Conservation (phyloP, 257 asterid genomes). For the Solanum clarkiae region DNA sequence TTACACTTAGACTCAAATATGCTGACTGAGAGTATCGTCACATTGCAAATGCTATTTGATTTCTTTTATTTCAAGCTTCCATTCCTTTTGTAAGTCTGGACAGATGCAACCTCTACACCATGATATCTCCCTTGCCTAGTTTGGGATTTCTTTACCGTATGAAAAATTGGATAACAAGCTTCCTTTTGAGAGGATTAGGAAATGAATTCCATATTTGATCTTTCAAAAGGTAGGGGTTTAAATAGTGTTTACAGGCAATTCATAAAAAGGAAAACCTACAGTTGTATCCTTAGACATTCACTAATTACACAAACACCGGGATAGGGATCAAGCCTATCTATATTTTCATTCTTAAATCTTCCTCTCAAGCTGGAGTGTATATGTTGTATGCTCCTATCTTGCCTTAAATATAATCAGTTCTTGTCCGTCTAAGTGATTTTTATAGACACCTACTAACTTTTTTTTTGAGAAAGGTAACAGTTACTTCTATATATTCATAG, state of each 20-base stretch:
- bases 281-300: background rate
- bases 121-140: background rate
- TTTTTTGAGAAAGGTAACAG: too few species aligned
- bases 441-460: background rate
- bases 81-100: background rate
- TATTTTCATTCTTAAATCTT: background rate
- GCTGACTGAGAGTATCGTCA: background rate
- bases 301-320: background rate
- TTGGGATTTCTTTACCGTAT: background rate
- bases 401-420: background rate
- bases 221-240: background rate
- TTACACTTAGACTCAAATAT: background rate
- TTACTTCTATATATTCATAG: too few species aligned
- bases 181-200: background rate
- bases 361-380: background rate
- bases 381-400: background rate
- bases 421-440: background rate
- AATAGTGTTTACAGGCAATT: background rate
- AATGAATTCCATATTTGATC: background rate
- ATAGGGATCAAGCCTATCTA: background rate
- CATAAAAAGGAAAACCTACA: background rate
- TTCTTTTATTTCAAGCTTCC: background rate
- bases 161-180: background rate
- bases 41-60: background rate
- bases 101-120: background rate